These are phyloP conservation scores for Acer saccharum DNA, from an alignment of 345 rosid genomes.

Conservation along the genomic window DNA sequence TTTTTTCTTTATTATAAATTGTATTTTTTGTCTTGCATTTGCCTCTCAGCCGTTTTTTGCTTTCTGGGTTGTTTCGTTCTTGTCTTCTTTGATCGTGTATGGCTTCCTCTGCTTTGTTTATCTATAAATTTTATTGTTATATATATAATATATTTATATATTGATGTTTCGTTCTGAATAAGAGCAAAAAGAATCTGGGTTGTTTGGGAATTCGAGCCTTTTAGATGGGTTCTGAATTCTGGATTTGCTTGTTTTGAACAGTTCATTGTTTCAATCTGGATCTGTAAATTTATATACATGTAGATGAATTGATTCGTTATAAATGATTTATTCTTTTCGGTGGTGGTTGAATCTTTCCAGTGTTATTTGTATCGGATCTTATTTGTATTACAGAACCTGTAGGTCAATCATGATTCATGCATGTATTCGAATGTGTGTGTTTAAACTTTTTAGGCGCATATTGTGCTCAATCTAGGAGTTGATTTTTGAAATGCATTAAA, in stretches of 20 bases:
- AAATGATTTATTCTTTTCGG: neutral
- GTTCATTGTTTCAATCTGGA: slow-evolving; percentile 6
- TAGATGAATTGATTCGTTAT: neutral
- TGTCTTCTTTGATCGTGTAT: slow-evolving; percentile 5
- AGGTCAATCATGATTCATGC: neutral
- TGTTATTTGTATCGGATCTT: neutral
- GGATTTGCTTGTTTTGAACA: neutral
- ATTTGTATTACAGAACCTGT: neutral
- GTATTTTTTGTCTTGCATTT: neutral
- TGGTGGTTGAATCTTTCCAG: neutral
- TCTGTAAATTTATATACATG: neutral
- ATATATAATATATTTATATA: neutral
- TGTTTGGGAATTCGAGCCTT: neutral
- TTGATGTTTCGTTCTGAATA: neutral
- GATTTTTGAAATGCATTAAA: neutral
- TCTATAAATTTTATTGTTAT: neutral
- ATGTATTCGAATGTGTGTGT: neutral
- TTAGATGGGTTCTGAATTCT: neutral
- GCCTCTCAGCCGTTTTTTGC: slow-evolving; percentile 13
- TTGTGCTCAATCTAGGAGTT: neutral
- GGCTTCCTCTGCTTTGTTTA: slow-evolving; percentile 3
- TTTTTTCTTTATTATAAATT: neutral
- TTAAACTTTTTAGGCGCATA: neutral
- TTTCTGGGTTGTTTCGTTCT: slow-evolving; percentile 30
- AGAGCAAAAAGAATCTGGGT: neutral